Evolutionary conservation across 208 protist species (phyloP), one percentile per base, ranked within the genome.

Genomic region (Wallacemonas sp.): DNA sequence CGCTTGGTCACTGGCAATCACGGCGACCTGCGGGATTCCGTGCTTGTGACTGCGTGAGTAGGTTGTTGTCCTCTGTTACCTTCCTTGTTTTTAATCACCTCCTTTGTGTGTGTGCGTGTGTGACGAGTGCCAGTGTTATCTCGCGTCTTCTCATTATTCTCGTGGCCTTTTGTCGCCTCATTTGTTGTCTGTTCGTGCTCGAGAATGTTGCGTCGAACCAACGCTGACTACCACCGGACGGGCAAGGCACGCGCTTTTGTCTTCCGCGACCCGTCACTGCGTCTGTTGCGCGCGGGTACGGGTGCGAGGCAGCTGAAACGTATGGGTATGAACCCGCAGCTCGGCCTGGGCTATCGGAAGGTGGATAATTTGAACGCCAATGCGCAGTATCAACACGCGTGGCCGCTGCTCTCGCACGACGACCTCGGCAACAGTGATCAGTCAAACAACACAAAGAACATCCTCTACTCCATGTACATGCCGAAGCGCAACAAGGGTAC

Each of bases 401-500:
- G 87, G 84, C 91, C 87, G 57, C 74, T 96, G 44, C 84, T 96
- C 53, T 85, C 87, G 9, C 87, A 96, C 66, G 87, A 93, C 66
- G 91, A 96, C 61, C 69, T 96, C 17, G 91, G 91, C 60, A 92
- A 94, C 78, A 93, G 83, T 67, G 88, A 96, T 66, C 85, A 96
- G 62, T 93, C 91, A 27, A 92, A 91, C 53, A 83, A 93, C 41
- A 96, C 91, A 32, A 85, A 87, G 36, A 92, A 93, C 61, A 92
- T 93, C 21, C 39, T 93, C 55, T 93, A 93, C 75, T 93, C 86
- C 45, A 93, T 92, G 85, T 94, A 94, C 71, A 92, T 96, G 87
- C 91, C 91, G 58, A 93, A 93, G 71, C 82, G 86, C 27, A 93
- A 93, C 77, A 96, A 96, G 57, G 91, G 91, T 29, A 92, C 86